These are phyloP conservation scores for Eimeria acervulina DNA, from an alignment of 169 alveolate genomes.

Conservation along the genomic window DNA sequence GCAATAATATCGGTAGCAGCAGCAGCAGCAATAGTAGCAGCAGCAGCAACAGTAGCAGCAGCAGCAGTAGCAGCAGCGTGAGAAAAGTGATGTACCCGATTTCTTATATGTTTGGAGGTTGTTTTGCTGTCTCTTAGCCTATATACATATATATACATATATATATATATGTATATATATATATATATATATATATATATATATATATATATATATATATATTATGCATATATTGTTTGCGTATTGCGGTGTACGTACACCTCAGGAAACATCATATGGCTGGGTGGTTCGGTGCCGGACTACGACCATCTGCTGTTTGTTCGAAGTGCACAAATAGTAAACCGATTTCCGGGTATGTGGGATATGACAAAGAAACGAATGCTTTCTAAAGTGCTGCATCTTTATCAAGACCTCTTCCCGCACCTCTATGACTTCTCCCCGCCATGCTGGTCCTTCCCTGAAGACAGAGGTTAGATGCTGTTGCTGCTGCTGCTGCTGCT, in stretches of 20 bases:
- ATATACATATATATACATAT: too few species aligned
- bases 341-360: slow-evolving; percentile 84
- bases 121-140: not conserved
- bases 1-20: not conserved
- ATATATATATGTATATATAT: too few species aligned
- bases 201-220: too few species aligned
- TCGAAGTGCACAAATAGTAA: slow-evolving; percentile 50
- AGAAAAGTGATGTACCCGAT: not conserved
- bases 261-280: slow-evolving; percentile 83
- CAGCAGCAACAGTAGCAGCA: not conserved
- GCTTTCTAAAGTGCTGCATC: slow-evolving; percentile 55
- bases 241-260: not conserved
- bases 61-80: not conserved
- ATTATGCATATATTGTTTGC: too few species aligned
- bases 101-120: not conserved
- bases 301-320: slow-evolving; percentile 77
- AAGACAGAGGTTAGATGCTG: slow-evolving; percentile 56
- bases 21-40: not conserved
- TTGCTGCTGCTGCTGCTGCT: too few species aligned
- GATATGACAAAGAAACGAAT: slow-evolving; percentile 80
- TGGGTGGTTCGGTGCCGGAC: slow-evolving; percentile 83
- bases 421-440: slow-evolving; percentile 79
- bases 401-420: slow-evolving; percentile 79
- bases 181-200: too few species aligned
- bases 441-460: slow-evolving; percentile 80